Evolutionary conservation across 257 asterid genomes (phyloP), one percentile per base, ranked within the genome.

Genomic region (Pogostemon cablin): DNA sequence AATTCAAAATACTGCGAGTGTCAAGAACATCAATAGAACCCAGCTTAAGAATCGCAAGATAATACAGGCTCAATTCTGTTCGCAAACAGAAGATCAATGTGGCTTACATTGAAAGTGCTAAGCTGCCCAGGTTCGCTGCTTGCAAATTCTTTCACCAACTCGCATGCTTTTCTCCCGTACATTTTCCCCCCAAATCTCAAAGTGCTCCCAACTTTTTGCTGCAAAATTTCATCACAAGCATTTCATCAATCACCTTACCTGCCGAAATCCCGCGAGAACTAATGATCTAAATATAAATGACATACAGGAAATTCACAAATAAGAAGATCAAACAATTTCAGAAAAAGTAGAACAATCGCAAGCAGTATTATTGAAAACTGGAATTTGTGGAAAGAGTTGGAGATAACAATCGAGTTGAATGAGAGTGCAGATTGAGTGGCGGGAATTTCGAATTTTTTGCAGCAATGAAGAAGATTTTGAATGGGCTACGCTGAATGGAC

Each of bases 161-260:
- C 95, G 11, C 86, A 78, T 59, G 86, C 95, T 75, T 87, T 93
- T 78, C 82, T 87, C 58, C 83, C 97, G 17, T 88, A 88, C 97
- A 93, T 90, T 47, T 75, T 71, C 52, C 62, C 32, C 49, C 49
- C 43, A 20, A 74, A 62, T 49, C 57, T 35, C 72, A 64, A 68
- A 65, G 9, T 65, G 49, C 7, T 34, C 65, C 65, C 46, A 68
- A 34, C 37, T 7, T 43, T 39, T 56, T 48, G 53, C 77, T 32
- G 80, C 79, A 72, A 78, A 67, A 65, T 50, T 72, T 67, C 71
- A 72, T 37, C 44, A 71, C 57, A 65, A 58, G 61, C 88, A 84
- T 80, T 84, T 84, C 72, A 72, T 78, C 86, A 76, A 78, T 77
- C 86, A 78, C 3, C 0, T 80, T 5, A 67, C 34, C 73, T 35